phyloP scores from a whole-genome alignment of 176 grass and related monocot species.

The Oryza meyeriana region DNA sequence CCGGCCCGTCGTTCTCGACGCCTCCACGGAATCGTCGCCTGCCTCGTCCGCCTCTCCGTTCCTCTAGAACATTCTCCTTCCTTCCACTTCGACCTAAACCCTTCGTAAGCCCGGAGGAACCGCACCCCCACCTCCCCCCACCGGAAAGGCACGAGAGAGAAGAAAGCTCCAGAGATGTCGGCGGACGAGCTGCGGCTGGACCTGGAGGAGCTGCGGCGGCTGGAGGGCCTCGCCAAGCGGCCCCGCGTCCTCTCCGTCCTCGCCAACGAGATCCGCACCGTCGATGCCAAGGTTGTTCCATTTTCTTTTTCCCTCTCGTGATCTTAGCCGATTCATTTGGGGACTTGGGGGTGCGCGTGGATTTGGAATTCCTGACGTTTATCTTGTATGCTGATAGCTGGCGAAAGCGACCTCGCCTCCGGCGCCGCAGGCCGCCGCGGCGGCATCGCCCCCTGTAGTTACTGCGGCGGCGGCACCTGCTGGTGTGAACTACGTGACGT shows the following conservation, averaged over 20 bases:
- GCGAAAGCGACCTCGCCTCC: slow-evolving; percentile 14
- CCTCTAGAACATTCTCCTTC: slow-evolving; percentile 61
- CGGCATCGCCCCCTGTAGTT: not conserved
- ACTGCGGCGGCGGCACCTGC: slow-evolving; percentile 9
- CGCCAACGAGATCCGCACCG: slow-evolving; percentile 62
- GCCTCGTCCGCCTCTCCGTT: not conserved
- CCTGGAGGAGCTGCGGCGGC: slow-evolving; percentile 69
- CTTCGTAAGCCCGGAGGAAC: not conserved
- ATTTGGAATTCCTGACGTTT: not conserved
- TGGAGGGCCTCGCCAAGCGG: slow-evolving; percentile 64
- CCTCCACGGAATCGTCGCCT: not conserved
- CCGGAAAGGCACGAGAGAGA: not conserved
- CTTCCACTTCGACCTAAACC: slow-evolving; percentile 40
- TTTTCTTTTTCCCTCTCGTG: not conserved
- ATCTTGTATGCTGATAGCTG: slow-evolving; percentile 13
- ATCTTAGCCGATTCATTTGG: not conserved
- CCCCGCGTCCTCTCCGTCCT: slow-evolving; percentile 68
- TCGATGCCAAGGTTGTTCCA: slow-evolving; percentile 59
- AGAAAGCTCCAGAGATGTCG: slow-evolving; percentile 26
- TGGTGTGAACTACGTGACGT: slow-evolving; percentile 51
- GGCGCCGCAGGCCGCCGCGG: slow-evolving; percentile 11
- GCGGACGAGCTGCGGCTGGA: slow-evolving; percentile 66
- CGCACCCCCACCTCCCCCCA: not conserved
- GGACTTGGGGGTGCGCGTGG: not conserved
- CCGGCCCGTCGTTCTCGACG: not conserved